A percentile compares a stretch with the other conserved stretches of the same genome.
phyloP scores from a whole-genome alignment of 805 yeast species.

The Sugiyamaella smithiae region DNA sequence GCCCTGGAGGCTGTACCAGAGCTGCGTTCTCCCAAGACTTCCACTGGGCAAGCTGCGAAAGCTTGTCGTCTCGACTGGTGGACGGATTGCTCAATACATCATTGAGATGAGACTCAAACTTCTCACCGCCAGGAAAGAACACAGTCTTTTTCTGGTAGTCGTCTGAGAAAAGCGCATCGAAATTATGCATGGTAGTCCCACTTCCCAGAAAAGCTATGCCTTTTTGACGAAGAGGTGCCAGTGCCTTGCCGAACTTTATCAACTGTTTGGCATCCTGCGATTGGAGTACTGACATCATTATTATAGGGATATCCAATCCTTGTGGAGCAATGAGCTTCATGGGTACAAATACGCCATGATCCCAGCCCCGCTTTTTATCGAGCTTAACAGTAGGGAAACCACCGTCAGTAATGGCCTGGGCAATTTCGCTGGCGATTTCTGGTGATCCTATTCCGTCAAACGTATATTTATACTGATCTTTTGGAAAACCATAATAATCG shows the following conservation, averaged over 20 bases:
- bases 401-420: constrained; percentile 6
- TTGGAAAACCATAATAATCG: constrained; percentile 13
- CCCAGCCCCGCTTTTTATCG: constrained; percentile 14
- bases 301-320: constrained; percentile 12
- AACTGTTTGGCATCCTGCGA: constrained; percentile 9
- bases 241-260: constrained; percentile 7
- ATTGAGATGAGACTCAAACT: background rate
- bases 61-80: background rate
- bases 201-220: constrained; percentile 15
- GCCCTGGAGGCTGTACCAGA: constrained; percentile 9
- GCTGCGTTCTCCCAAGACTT: constrained; percentile 8
- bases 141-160: background rate
- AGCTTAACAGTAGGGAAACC: constrained; percentile 3
- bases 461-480: constrained; percentile 9
- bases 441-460: constrained; percentile 8
- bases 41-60: constrained; percentile 7
- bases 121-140: background rate
- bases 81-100: background rate
- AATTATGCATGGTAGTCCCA: constrained; percentile 13
- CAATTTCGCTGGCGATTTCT: constrained; percentile 4
- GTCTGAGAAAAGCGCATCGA: constrained; percentile 2
- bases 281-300: constrained; percentile 8
- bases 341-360: constrained; percentile 17
- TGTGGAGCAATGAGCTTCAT: constrained; percentile 11
- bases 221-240: constrained; percentile 11